Percentiles rank a stretch among this genome's conserved stretches.
These are phyloP conservation scores for Poronia punctata DNA, from an alignment of 495 filamentous ascomycete species.

Conservation along the genomic window DNA sequence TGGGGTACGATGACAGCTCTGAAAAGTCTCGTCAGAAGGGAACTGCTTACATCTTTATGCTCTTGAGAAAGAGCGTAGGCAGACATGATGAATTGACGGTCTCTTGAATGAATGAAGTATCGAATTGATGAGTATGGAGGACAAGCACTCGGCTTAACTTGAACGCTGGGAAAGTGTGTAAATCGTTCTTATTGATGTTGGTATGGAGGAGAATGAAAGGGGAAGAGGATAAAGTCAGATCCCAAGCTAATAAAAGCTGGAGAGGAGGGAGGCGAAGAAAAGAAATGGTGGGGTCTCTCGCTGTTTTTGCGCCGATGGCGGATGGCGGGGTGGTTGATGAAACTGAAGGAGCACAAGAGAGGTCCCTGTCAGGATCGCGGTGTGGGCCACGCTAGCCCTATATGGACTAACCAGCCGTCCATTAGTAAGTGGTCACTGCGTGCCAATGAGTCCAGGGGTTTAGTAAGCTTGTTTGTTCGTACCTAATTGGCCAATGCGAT, in stretches of 20 bases:
- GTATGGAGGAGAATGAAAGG: background rate
- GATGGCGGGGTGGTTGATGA: background rate
- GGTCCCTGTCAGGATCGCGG: no score
- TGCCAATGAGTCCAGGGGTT: no score
- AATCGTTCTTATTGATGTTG: no score
- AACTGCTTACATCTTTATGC: slow-evolving; percentile 78
- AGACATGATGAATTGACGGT: slow-evolving; percentile 5
- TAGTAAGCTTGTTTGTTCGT: no score
- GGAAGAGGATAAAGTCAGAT: background rate
- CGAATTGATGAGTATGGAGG: background rate
- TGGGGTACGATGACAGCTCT: background rate
- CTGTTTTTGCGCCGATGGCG: background rate
- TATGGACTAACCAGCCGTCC: no score
- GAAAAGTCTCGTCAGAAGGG: background rate
- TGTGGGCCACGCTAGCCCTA: no score
- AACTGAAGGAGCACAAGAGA: background rate
- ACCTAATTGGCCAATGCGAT: no score
- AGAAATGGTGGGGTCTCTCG: slow-evolving; percentile 1
- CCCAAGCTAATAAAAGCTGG: background rate
- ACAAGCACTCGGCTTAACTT: no score
- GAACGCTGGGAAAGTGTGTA: no score
- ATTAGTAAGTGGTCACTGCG: no score
- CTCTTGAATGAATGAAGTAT: slow-evolving; percentile 3
- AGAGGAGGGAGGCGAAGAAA: slow-evolving; percentile 1
- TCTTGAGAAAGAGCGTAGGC: slow-evolving; percentile 80